Conservation (phyloP, 768 basidiomycete species). For the Lactarius hatsudake region DNA sequence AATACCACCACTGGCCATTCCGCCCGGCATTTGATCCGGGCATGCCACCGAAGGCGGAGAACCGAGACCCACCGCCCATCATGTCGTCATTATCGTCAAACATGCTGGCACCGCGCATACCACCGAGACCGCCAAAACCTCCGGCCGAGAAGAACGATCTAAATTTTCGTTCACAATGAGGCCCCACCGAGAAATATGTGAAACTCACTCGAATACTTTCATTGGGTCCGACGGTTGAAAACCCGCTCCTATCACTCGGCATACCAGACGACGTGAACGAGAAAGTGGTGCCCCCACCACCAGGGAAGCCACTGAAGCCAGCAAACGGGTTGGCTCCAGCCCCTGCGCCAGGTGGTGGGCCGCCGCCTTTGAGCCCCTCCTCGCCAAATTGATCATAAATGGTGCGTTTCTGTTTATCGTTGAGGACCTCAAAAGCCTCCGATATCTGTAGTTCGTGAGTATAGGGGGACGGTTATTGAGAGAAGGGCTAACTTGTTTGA, state of each 20-base stretch:
- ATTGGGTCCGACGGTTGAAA: conserved; percentile 76
- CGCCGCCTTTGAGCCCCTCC: conserved; percentile 82
- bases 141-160: conserved; percentile 59
- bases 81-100: conserved; percentile 44
- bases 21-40: conserved; percentile 58
- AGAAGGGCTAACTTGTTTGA: conserved; percentile 69
- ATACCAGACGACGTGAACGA: conserved; percentile 42
- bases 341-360: conserved; percentile 50
- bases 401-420: conserved; percentile 78
- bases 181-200: background rate
- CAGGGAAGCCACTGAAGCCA: conserved; percentile 44
- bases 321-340: conserved; percentile 39
- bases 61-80: conserved; percentile 34
- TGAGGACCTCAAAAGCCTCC: conserved; percentile 95
- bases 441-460: conserved; percentile 57
- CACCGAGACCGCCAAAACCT: conserved; percentile 38
- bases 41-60: conserved; percentile 42
- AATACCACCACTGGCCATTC: conserved; percentile 38
- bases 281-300: conserved; percentile 51
- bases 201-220: conserved; percentile 82
- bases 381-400: conserved; percentile 94
- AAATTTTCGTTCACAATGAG: conserved; percentile 9
- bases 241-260: conserved; percentile 45
- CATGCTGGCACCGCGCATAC: conserved; percentile 33
- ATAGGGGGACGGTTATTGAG: background rate